These are phyloP conservation scores for Penicillium sp. DNA, from an alignment of 2,329 filamentous ascomycete genomes.

Conservation along the genomic window DNA sequence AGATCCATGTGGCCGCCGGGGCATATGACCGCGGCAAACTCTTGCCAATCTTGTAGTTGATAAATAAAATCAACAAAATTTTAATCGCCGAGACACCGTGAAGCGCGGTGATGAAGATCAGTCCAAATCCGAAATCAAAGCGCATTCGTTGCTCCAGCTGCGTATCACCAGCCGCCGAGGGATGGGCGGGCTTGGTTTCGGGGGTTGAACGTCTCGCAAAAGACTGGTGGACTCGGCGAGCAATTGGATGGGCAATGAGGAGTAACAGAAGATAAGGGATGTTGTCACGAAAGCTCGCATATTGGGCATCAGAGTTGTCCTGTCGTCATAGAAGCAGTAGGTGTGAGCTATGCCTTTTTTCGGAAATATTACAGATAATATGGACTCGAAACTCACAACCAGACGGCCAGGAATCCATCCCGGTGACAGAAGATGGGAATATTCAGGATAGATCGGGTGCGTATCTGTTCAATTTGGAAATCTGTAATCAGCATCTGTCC, in stretches of 20 bases:
- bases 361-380: not conserved
- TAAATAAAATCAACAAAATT: constrained; percentile 74
- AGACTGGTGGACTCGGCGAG: constrained; percentile 72
- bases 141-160: constrained; percentile 70
- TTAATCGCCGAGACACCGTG: constrained; percentile 88
- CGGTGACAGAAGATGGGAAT: constrained; percentile 68
- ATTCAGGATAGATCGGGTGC: constrained; percentile 79
- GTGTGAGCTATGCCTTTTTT: constrained; percentile 16
- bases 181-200: constrained; percentile 25
- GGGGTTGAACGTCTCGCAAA: constrained; percentile 50
- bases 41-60: constrained; percentile 81
- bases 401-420: constrained; percentile 94
- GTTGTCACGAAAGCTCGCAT: constrained; percentile 81
- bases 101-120: constrained; percentile 75
- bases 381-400: constrained; percentile 64
- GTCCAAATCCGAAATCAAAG: constrained; percentile 82
- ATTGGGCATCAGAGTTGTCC: constrained; percentile 91
- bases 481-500: constrained; percentile 20
- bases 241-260: constrained; percentile 75
- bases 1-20: constrained; percentile 80
- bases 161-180: constrained; percentile 51
- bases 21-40: constrained; percentile 70
- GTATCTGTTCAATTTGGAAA: constrained; percentile 59
- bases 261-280: constrained; percentile 78
- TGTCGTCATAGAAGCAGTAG: constrained; percentile 42